Evolutionary conservation across 176 grass and related monocot genomes (phyloP).

Genomic region (Zea luxurians): DNA sequence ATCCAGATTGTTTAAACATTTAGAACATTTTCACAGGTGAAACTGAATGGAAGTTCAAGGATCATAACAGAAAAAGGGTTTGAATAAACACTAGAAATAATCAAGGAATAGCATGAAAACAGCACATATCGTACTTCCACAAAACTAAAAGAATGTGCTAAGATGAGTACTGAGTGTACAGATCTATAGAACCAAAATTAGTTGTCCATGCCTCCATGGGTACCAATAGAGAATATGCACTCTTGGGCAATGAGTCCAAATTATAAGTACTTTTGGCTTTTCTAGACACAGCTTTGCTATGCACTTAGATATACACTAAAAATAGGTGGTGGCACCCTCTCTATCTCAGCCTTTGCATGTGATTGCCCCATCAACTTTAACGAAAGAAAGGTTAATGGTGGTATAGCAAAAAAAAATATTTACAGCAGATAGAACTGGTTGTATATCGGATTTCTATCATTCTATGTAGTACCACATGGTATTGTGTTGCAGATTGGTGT

Average conservation of each 20-base stretch:
- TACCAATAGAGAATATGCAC: background rate
- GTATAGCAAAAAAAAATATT: background rate
- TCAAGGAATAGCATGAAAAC: background rate
- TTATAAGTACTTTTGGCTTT: background rate
- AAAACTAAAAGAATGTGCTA: background rate
- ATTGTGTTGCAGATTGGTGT: background rate
- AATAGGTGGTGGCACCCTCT: background rate
- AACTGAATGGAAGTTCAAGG: background rate
- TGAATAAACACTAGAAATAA: constrained; percentile 2
- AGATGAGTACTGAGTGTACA: background rate
- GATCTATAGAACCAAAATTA: background rate
- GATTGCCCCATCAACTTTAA: background rate
- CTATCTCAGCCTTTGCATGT: background rate
- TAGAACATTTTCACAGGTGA: background rate
- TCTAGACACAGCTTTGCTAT: too few species aligned
- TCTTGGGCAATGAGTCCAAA: background rate
- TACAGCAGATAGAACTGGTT: background rate
- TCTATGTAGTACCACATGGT: background rate
- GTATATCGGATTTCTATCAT: background rate
- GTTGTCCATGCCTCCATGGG: background rate
- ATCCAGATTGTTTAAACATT: background rate
- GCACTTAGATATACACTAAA: too few species aligned
- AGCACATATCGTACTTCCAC: background rate
- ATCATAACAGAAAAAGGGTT: constrained; percentile 1
- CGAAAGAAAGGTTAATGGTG: background rate